Conservation (phyloP, 176 grass and related monocot genomes). For the Otatea glauca region DNA sequence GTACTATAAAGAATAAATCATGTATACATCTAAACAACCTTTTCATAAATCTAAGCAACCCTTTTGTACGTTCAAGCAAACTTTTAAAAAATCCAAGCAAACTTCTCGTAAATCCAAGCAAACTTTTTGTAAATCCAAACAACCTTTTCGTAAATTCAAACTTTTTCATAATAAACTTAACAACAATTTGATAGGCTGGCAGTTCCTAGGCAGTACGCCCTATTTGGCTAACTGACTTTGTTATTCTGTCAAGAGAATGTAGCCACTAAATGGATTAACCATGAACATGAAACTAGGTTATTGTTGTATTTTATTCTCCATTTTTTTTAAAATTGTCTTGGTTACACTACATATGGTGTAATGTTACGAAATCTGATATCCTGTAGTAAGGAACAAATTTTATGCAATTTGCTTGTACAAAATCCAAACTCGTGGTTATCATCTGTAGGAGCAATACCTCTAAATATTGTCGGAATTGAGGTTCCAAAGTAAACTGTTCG, state of each 20-base stretch:
- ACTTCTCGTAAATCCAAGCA: too few relatives aligned
- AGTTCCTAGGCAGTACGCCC: not conserved
- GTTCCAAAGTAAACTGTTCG: slow-evolving; percentile 88
- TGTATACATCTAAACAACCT: too few relatives aligned
- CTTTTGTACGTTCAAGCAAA: too few relatives aligned
- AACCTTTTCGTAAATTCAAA: too few relatives aligned
- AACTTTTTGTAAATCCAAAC: too few relatives aligned
- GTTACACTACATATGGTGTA: not conserved
- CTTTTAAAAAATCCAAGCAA: too few relatives aligned
- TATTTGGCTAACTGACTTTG: not conserved
- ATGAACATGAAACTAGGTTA: not conserved
- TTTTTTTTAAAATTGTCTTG: not conserved
- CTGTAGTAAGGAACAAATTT: slow-evolving; percentile 28
- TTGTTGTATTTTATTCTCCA: not conserved
- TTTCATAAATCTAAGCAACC: too few relatives aligned
- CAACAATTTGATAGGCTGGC: not conserved
- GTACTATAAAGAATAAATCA: too few relatives aligned
- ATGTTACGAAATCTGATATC: not conserved
- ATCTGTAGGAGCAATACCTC: slow-evolving; percentile 48
- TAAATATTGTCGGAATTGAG: slow-evolving; percentile 86
- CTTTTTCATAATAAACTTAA: not conserved
- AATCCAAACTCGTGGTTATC: slow-evolving; percentile 19
- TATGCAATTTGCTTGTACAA: not conserved
- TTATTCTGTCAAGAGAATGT: slow-evolving; percentile 3
- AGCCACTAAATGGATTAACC: slow-evolving; percentile 15